These are phyloP conservation scores for Chlamydomonas schloesseri DNA, from an alignment of 139 green algal species.

Conservation along the genomic window DNA sequence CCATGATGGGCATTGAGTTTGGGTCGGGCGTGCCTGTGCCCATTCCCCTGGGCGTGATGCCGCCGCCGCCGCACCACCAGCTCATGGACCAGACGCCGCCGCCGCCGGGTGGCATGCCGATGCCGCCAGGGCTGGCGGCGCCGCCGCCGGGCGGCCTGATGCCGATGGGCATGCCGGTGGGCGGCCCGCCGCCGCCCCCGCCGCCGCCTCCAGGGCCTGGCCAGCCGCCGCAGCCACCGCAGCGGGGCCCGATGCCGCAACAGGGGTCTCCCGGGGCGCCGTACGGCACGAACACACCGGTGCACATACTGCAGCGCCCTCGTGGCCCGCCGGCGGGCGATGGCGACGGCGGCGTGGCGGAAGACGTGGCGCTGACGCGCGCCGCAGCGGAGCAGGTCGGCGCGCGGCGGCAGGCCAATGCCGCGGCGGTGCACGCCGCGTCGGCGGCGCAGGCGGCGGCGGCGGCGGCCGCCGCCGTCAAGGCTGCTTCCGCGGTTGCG, in stretches of 20 bases:
- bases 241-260: not conserved
- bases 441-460: constrained; percentile 8
- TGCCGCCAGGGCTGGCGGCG: not conserved
- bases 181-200: not conserved
- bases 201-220: not conserved
- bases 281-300: too few relatives aligned
- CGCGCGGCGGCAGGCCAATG: constrained; percentile 18
- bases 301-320: too few relatives aligned
- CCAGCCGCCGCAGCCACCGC: too few relatives aligned
- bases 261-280: too few relatives aligned
- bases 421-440: not conserved
- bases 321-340: too few relatives aligned
- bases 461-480: constrained; percentile 15
- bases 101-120: not conserved
- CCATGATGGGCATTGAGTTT: not conserved
- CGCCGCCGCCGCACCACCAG: not conserved
- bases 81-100: not conserved
- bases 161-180: too few relatives aligned
- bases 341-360: not conserved
- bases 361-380: not conserved
- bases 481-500: not conserved
- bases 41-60: not conserved
- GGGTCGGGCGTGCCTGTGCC: not conserved
- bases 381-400: constrained; percentile 1
- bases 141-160: not conserved